Conservation (phyloP, 1,284 basidiomycete species). For the Hypsizygus ulmarius region DNA sequence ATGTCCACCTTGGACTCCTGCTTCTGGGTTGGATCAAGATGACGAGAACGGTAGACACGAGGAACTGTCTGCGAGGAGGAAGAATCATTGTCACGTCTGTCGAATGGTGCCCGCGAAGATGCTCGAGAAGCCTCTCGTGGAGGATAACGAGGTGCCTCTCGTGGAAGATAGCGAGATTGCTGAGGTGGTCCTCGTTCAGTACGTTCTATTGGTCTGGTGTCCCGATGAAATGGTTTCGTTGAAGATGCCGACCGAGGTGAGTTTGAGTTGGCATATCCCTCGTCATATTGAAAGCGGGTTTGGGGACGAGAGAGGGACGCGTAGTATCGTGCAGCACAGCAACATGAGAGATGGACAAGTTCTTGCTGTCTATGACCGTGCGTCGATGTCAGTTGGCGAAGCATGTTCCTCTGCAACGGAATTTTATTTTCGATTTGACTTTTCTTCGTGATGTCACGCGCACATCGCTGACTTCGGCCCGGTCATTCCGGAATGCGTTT, state of each 20-base stretch:
- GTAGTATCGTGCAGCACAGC: conserved; percentile 12
- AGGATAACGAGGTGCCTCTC: conserved; percentile 7
- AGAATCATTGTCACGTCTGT: conserved; percentile 3
- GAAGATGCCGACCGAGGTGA: background rate
- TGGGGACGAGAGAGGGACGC: background rate
- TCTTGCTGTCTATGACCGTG: conserved; percentile 9
- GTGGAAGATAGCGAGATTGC: background rate
- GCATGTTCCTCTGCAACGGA: background rate
- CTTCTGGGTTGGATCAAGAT: conserved; percentile 31
- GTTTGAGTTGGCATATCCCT: background rate
- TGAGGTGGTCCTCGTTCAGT: background rate
- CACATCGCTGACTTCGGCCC: conserved; percentile 13
- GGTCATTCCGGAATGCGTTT: background rate
- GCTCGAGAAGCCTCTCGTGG: no score
- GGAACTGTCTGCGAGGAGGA: conserved; percentile 8
- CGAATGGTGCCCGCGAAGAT: no score
- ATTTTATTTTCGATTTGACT: background rate
- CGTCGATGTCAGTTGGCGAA: conserved; percentile 10
- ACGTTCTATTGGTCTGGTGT: no score
- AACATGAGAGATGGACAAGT: background rate
- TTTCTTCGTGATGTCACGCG: conserved; percentile 9
- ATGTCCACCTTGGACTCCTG: conserved; percentile 28
- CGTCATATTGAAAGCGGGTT: background rate
- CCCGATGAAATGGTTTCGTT: no score
- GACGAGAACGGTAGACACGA: conserved; percentile 32